Evolutionary conservation across 345 rosid species (phyloP).

Genomic region (Eucalyptus globulus): DNA sequence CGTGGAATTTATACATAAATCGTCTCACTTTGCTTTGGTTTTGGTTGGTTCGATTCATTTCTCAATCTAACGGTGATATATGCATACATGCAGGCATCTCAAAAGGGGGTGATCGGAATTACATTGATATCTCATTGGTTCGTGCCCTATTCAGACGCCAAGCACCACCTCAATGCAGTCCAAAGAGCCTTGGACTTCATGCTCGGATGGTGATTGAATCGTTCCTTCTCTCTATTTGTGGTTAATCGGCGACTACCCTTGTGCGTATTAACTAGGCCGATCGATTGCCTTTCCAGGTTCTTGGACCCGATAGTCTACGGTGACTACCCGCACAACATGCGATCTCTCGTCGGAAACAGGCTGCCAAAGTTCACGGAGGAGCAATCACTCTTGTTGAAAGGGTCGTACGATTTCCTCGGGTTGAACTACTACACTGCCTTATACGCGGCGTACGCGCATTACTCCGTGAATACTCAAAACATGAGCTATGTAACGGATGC

Average conservation of each 20-base stretch:
- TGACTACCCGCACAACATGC: conserved; percentile 1
- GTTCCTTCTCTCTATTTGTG: background rate
- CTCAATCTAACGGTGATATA: background rate
- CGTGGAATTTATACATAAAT: background rate
- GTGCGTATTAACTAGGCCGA: background rate
- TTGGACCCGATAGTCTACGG: background rate
- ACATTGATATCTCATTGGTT: background rate
- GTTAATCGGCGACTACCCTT: background rate
- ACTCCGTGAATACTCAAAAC: background rate
- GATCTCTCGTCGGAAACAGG: background rate
- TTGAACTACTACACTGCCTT: background rate
- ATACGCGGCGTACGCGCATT: background rate
- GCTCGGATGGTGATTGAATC: background rate
- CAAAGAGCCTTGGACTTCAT: background rate
- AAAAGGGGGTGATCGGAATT: background rate
- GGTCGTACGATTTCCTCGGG: conserved; percentile 2
- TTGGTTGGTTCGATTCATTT: background rate
- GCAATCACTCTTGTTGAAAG: background rate
- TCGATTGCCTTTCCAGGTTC: background rate
- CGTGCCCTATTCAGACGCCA: background rate
- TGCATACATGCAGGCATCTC: background rate
- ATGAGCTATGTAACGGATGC: background rate
- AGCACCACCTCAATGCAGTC: background rate
- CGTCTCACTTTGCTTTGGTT: background rate
- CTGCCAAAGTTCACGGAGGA: conserved; percentile 1